Conservation (phyloP, 1,139 yeast species). For the Ogataea hybrid region DNA sequence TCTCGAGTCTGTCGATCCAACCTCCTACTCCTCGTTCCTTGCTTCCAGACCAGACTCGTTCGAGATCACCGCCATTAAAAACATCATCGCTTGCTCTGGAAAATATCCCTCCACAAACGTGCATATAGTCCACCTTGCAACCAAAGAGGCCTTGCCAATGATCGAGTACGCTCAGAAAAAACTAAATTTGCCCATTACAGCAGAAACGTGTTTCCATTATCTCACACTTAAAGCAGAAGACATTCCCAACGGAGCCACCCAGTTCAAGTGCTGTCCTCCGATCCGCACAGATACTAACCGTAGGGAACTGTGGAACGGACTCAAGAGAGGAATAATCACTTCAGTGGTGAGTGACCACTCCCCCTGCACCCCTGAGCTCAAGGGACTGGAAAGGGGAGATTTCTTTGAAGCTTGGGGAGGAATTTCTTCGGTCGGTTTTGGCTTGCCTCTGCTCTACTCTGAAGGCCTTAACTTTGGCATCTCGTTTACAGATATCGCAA, state of each 20-base stretch:
- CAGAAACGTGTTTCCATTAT: conserved; percentile 94
- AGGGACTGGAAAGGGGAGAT: conserved; percentile 79
- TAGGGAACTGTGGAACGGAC: conserved; percentile 71
- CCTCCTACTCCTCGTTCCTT: conserved; percentile 67
- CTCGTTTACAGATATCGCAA: conserved; percentile 58
- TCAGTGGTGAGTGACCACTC: conserved; percentile 94
- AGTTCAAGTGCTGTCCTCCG: conserved; percentile 94
- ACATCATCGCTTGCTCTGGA: conserved; percentile 61
- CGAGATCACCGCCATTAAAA: conserved; percentile 79
- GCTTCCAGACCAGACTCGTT: conserved; percentile 86
- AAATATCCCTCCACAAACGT: conserved; percentile 63
- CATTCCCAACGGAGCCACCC: conserved; percentile 73
- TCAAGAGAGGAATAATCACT: conserved; percentile 62
- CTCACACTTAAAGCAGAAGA: conserved; percentile 72
- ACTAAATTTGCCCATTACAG: conserved; percentile 59
- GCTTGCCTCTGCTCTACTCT: conserved; percentile 76
- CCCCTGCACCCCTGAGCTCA: conserved; percentile 91
- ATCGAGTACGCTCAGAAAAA: conserved; percentile 58
- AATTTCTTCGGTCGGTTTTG: conserved; percentile 90
- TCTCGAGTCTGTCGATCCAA: conserved; percentile 52
- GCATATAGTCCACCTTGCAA: conserved; percentile 89
- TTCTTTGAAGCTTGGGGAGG: conserved; percentile 97
- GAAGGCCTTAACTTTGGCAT: conserved; percentile 60
- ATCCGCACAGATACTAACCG: conserved; percentile 75
- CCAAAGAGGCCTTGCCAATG: conserved; percentile 77